Percentiles rank a stretch among this genome's conserved stretches.
These are phyloP conservation scores for Mycotypha africana DNA, from an alignment of 371 early-diverging fungal species.

Conservation along the genomic window DNA sequence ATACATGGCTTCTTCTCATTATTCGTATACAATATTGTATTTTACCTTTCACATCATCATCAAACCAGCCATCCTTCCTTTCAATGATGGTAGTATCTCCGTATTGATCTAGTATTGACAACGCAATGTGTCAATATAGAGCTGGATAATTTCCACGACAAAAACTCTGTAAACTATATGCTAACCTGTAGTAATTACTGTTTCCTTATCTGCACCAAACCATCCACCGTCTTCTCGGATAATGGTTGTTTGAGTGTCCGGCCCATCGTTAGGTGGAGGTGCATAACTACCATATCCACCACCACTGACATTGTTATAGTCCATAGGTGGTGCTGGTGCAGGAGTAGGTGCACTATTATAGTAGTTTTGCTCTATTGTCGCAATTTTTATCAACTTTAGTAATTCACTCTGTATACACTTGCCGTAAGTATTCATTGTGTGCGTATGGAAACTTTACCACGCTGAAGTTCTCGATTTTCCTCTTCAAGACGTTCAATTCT, in stretches of 20 bases:
- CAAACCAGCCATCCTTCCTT: slow-evolving; percentile 29
- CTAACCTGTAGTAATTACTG: slow-evolving; percentile 25
- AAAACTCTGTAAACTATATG: too few relatives aligned
- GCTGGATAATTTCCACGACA: too few relatives aligned
- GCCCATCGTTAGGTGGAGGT: slow-evolving; percentile 13
- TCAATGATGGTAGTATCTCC: slow-evolving; percentile 25
- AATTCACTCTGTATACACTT: too few relatives aligned
- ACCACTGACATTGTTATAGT: slow-evolving; percentile 5
- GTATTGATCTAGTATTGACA: slow-evolving; percentile 29
- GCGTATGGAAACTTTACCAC: too few relatives aligned
- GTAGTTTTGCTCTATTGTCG: not conserved
- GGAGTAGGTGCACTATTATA: too few relatives aligned
- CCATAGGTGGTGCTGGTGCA: slow-evolving; percentile 3
- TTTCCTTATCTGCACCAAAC: slow-evolving; percentile 31
- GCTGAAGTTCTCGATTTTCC: slow-evolving; percentile 18
- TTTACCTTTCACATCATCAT: slow-evolving; percentile 22
- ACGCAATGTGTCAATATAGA: too few relatives aligned
- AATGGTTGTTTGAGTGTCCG: slow-evolving; percentile 20
- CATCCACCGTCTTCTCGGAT: slow-evolving; percentile 37
- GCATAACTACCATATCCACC: slow-evolving; percentile 5
- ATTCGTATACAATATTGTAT: not conserved
- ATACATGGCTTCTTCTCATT: not conserved
- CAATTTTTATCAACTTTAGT: not conserved
- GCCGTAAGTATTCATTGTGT: too few relatives aligned
- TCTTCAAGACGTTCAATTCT: slow-evolving; percentile 25